phyloP scores from a whole-genome alignment of 2,329 filamentous ascomycete genomes.

The Trichoderma harzianum region DNA sequence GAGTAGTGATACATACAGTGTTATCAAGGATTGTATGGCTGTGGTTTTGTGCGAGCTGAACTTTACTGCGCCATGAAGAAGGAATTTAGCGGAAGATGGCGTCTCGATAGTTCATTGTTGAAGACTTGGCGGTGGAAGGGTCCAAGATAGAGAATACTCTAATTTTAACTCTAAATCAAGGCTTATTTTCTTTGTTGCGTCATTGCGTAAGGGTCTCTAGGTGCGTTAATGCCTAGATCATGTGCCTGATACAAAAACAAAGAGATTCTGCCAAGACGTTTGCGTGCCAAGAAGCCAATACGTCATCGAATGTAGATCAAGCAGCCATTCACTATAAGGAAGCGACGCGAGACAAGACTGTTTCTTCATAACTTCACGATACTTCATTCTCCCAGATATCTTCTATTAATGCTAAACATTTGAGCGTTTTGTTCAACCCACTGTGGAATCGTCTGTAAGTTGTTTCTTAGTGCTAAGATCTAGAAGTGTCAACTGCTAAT shows the following conservation, averaged over 20 bases:
- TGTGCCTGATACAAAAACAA: background rate
- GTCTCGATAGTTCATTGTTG: background rate
- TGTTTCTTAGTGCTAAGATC: background rate
- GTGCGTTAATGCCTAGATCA: background rate
- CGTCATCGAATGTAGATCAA: background rate
- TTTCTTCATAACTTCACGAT: background rate
- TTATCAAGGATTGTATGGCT: background rate
- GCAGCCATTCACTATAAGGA: background rate
- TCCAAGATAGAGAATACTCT: background rate
- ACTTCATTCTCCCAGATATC: rapidly evolving
- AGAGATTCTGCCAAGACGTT: background rate
- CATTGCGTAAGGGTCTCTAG: background rate
- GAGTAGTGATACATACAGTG: background rate
- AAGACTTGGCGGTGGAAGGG: background rate
- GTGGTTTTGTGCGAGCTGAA: background rate
- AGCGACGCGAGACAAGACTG: background rate
- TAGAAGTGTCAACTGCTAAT: background rate
- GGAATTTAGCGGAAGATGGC: no score
- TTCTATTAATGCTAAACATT: background rate
- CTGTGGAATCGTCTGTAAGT: background rate
- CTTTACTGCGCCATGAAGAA: background rate
- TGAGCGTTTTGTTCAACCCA: background rate
- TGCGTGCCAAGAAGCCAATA: background rate
- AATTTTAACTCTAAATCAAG: background rate
- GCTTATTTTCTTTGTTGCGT: background rate